Evolutionary conservation across 371 early-diverging fungal species (phyloP), one percentile per base, ranked within the genome.

Genomic region (Circinella umbellata): DNA sequence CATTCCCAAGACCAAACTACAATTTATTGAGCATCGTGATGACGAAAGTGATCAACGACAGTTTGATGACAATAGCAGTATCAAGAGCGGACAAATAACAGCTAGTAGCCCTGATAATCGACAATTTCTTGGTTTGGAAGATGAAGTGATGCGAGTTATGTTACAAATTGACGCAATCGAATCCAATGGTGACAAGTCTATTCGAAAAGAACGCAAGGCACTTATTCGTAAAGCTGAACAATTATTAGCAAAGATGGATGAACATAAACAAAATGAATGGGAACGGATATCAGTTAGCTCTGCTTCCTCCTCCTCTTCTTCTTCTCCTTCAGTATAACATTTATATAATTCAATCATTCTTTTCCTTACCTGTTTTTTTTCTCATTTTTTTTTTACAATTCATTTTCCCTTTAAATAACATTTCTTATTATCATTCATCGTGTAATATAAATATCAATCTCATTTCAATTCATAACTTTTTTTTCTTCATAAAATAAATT

Each of bases 191-290:
- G 73, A 79, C 61, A 68, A 73, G 17, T 66, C 66, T 18, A 77
- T 84, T 10, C 73, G 81, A 63, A 71, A 63, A 18, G 72, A 78
- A 53, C 80, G 84, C 17, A 80, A 79, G 42, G 47, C 63, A 3
- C 27, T 84, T 42, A 80, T 84, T 15, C 75, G 73, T 20, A 65
- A 54, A 17, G 81, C 84, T 3, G 80, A 81, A 59, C 38, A 47
- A 0, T 61, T 84, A 55, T 38, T 84, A 38, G 71, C 71, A 6
- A 64, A 64, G 3, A 48, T 84, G 48, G 84, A 84, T 73, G 73
- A 80, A 39, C 77, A 76, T 61, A 84, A 80, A 66, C 80, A 78
- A 53, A 70, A 65, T 8, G 84, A 84, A 76, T 84, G 84, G 84
- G 77, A 80, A 70, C 69, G 75, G 64, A 49, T 46, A 48, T 64